Evolutionary conservation across 2,329 filamentous ascomycete species (phyloP).

Genomic region (Colletotrichum ledebouriae): DNA sequence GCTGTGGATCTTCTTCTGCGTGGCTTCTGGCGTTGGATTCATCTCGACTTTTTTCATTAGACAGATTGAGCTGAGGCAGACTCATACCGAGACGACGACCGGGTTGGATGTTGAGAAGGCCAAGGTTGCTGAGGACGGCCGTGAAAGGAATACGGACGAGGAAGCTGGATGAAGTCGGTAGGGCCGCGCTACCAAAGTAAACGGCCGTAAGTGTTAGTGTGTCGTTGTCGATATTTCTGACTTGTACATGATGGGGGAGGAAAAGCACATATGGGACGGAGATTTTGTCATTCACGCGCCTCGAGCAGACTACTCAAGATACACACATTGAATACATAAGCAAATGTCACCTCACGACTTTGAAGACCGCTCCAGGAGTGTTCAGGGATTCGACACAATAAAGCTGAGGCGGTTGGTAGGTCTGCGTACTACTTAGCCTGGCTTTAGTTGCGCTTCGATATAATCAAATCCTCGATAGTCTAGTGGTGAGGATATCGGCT

Average conservation of each 20-base stretch:
- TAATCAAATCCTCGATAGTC: conserved; percentile 39
- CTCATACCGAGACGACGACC: conserved; percentile 69
- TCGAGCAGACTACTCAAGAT: too few relatives aligned
- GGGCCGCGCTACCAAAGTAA: too few relatives aligned
- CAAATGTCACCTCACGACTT: too few relatives aligned
- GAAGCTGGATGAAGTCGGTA: neutral
- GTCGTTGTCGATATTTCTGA: neutral
- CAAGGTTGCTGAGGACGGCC: conserved; percentile 1
- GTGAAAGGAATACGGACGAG: neutral
- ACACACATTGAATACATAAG: too few relatives aligned
- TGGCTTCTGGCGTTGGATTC: conserved; percentile 61
- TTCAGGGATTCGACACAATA: too few relatives aligned
- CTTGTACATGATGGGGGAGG: neutral
- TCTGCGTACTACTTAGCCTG: too few relatives aligned
- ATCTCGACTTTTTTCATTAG: conserved; percentile 62
- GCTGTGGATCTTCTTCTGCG: conserved; percentile 71
- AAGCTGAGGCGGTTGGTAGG: too few relatives aligned
- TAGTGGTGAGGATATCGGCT: conserved; percentile 43
- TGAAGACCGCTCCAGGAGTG: too few relatives aligned
- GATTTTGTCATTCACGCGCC: too few relatives aligned
- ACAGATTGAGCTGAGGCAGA: conserved; percentile 64
- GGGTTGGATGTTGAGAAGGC: conserved; percentile 31
- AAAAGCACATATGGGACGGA: neutral
- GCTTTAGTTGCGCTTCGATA: neutral
- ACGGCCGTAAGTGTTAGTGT: too few relatives aligned